Percentiles rank a stretch among this genome's conserved stretches.
These are phyloP conservation scores for Auxenochlorella pyrenoidosa DNA, from an alignment of 139 green algal species.

Conservation along the genomic window DNA sequence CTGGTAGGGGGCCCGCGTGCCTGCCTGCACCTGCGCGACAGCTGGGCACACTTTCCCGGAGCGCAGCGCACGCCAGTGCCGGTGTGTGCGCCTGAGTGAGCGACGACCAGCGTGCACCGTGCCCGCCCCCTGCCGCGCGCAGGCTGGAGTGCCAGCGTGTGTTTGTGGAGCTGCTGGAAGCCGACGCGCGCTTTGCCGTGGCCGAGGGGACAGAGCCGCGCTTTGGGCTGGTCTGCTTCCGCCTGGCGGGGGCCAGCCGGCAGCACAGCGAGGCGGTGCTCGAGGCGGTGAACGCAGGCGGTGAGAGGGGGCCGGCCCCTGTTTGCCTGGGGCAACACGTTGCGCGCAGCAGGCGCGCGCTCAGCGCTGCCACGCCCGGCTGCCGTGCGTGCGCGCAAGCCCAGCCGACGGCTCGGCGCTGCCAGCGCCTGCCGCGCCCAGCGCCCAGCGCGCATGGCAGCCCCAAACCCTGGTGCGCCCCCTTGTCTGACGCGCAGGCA, in stretches of 20 bases:
- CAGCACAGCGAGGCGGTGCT: constrained; percentile 60
- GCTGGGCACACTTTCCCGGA: neutral
- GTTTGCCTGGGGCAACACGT: too few species aligned
- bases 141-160: constrained; percentile 52
- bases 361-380: too few species aligned
- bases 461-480: too few species aligned
- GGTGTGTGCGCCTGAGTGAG: neutral
- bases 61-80: constrained; percentile 43
- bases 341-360: too few species aligned
- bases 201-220: constrained; percentile 45
- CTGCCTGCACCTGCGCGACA: constrained; percentile 50
- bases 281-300: constrained; percentile 65
- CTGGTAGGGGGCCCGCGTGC: constrained; percentile 70
- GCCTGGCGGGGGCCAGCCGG: constrained; percentile 30
- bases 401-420: too few species aligned
- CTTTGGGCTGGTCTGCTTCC: constrained; percentile 80
- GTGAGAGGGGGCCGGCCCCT: too few species aligned
- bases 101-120: neutral
- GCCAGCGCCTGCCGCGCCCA: too few species aligned
- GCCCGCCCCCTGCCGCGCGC: neutral
- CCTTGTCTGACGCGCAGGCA: constrained; percentile 12
- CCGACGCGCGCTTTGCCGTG: constrained; percentile 67
- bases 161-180: constrained; percentile 53
- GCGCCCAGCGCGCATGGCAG: too few species aligned
- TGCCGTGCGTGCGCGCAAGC: too few species aligned